phyloP scores from a whole-genome alignment of 163 green algal species.

The Trebouxiophyceae sp. region DNA sequence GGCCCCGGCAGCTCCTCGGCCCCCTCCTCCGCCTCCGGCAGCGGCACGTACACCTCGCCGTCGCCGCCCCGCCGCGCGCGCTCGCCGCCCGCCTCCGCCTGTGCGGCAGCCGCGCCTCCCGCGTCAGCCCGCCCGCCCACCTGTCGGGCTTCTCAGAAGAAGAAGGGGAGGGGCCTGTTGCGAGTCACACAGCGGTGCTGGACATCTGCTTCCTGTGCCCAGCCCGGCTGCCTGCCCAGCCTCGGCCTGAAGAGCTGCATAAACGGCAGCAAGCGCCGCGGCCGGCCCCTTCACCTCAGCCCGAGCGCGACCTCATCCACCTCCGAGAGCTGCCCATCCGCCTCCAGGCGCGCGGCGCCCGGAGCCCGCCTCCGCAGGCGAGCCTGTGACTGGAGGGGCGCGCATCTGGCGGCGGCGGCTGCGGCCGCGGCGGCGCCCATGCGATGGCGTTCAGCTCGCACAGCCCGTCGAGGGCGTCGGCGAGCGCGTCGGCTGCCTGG shows the following conservation, averaged over 20 bases:
- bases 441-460: slow-evolving; percentile 1
- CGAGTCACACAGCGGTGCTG: not conserved
- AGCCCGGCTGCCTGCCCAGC: no score
- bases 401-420: no score
- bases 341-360: no score
- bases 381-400: not conserved
- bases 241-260: no score
- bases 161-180: not conserved
- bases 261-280: no score
- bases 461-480: slow-evolving; percentile 1
- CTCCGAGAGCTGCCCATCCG: no score
- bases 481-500: slow-evolving; percentile 16
- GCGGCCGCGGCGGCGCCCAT: not conserved
- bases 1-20: slow-evolving; percentile 3
- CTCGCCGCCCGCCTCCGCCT: no score
- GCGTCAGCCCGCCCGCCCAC: not conserved
- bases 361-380: no score
- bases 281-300: no score
- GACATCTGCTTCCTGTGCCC: no score
- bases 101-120: not conserved
- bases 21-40: not conserved
- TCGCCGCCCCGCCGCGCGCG: not conserved
- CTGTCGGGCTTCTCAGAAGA: not conserved
- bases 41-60: not conserved
- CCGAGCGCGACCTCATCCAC: no score